Conservation (phyloP, 352 stramenopile genomes). For the Globisporangium nodosum region DNA sequence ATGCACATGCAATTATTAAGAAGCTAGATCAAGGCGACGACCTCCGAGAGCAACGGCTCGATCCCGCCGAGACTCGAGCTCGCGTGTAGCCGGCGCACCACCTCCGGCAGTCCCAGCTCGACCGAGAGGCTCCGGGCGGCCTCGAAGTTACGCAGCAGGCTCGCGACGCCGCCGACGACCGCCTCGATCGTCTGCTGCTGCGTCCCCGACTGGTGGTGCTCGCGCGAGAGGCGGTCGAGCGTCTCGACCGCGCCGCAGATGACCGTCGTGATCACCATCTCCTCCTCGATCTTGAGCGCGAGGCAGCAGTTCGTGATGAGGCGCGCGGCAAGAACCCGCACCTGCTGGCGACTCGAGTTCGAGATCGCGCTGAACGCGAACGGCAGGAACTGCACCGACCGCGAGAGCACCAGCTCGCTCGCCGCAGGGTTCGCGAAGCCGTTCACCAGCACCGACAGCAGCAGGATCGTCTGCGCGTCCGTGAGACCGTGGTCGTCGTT, state of each 20-base stretch:
- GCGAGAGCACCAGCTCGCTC: conserved; percentile 42
- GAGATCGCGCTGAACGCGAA: conserved; percentile 63
- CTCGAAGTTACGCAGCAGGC: conserved; percentile 58
- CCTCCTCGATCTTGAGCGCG: conserved; percentile 57
- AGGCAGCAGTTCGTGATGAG: conserved; percentile 73
- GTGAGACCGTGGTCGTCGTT: conserved; percentile 20
- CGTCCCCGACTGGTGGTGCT: conserved; percentile 18
- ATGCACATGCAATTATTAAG: no score
- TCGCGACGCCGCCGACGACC: conserved; percentile 55
- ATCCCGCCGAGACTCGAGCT: conserved; percentile 33
- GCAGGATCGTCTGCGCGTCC: conserved; percentile 42
- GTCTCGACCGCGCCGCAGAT: conserved; percentile 66
- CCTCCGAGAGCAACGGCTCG: conserved; percentile 50
- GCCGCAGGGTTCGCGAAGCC: conserved; percentile 46
- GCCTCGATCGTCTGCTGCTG: conserved; percentile 53
- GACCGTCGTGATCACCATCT: conserved; percentile 64
- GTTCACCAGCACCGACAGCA: conserved; percentile 62
- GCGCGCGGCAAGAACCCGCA: conserved; percentile 47
- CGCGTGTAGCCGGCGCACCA: conserved; percentile 48
- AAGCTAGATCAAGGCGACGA: conserved; percentile 51
- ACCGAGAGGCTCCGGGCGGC: conserved; percentile 49
- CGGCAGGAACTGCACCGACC: conserved; percentile 46
- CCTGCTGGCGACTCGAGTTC: conserved; percentile 29
- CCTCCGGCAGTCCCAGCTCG: conserved; percentile 59
- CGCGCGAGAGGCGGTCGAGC: conserved; percentile 48